A percentile compares a stretch with the other conserved stretches of the same genome.
Conservation (phyloP, 2,329 filamentous ascomycete species). For the Biscogniauxia marginata region DNA sequence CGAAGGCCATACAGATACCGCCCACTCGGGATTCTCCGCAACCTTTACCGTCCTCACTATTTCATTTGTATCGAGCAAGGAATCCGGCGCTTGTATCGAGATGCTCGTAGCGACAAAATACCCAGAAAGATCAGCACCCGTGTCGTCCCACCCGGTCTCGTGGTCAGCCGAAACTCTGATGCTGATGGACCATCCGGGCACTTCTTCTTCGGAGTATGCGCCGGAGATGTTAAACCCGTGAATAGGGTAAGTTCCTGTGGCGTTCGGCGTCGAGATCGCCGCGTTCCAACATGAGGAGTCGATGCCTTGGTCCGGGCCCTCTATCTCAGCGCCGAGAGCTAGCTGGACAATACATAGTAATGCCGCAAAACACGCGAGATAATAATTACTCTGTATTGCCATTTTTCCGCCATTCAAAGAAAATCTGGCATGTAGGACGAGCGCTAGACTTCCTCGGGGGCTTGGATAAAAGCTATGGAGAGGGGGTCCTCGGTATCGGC, state of each 20-base stretch:
- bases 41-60: not conserved
- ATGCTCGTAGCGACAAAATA: not conserved
- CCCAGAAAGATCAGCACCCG: not conserved
- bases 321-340: not conserved
- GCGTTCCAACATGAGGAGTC: not conserved
- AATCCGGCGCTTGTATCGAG: not conserved
- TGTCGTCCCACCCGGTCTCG: not conserved
- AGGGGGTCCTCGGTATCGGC: not conserved
- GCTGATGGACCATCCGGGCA: not conserved
- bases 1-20: not conserved
- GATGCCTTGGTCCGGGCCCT: not conserved
- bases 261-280: not conserved
- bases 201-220: not conserved
- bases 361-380: not conserved
- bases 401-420: not conserved
- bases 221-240: not conserved
- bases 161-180: not conserved
- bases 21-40: not conserved
- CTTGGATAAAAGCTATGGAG: not conserved
- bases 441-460: not conserved
- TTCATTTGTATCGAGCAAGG: not conserved
- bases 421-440: no score
- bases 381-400: not conserved
- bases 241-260: not conserved
- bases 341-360: not conserved